A percentile compares a stretch with the other conserved stretches of the same genome.
phyloP scores from a whole-genome alignment of 352 stramenopile genomes.

The Phytophthora sp. region DNA sequence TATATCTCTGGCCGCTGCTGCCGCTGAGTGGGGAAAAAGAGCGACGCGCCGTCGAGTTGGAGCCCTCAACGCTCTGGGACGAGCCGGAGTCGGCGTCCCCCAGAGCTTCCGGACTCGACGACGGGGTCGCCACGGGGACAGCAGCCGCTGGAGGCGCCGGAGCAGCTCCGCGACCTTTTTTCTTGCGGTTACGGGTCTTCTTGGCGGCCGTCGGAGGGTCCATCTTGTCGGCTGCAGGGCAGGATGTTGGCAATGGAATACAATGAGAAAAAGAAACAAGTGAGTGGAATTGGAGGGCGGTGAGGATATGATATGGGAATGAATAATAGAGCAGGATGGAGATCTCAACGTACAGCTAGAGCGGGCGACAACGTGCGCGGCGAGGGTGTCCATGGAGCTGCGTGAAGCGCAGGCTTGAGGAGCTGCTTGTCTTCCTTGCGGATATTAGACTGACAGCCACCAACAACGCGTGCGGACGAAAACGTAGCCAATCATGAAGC shows the following conservation, averaged over 20 bases:
- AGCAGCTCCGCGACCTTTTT: slow-evolving; percentile 30
- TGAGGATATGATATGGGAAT: neutral
- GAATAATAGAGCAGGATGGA: slow-evolving; percentile 1
- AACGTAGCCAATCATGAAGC: slow-evolving; percentile 7
- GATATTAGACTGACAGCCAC: slow-evolving; percentile 26
- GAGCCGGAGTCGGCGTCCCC: slow-evolving; percentile 24
- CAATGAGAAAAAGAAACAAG: slow-evolving; percentile 8
- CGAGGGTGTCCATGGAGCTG: slow-evolving; percentile 30
- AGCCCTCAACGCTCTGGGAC: slow-evolving; percentile 30
- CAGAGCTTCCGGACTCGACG: slow-evolving; percentile 27
- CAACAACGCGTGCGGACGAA: slow-evolving; percentile 7
- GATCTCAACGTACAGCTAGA: slow-evolving; percentile 32
- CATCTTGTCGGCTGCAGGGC: slow-evolving; percentile 17
- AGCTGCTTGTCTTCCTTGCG: neutral
- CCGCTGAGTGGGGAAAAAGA: slow-evolving; percentile 43
- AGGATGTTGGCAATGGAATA: slow-evolving; percentile 11
- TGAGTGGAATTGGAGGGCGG: neutral
- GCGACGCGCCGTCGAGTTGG: slow-evolving; percentile 34
- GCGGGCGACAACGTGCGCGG: slow-evolving; percentile 1
- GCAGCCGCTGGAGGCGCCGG: slow-evolving; percentile 11
- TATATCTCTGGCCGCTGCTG: slow-evolving; percentile 29
- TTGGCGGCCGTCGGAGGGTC: slow-evolving; percentile 20
- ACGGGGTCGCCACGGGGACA: slow-evolving; percentile 13
- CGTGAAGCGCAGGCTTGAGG: slow-evolving; percentile 20
- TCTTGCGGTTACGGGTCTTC: slow-evolving; percentile 44